Percentiles rank a stretch among this genome's conserved stretches.
Evolutionary conservation across 2,329 filamentous ascomycete species (phyloP).

Genomic region (Trichoderma gracile): DNA sequence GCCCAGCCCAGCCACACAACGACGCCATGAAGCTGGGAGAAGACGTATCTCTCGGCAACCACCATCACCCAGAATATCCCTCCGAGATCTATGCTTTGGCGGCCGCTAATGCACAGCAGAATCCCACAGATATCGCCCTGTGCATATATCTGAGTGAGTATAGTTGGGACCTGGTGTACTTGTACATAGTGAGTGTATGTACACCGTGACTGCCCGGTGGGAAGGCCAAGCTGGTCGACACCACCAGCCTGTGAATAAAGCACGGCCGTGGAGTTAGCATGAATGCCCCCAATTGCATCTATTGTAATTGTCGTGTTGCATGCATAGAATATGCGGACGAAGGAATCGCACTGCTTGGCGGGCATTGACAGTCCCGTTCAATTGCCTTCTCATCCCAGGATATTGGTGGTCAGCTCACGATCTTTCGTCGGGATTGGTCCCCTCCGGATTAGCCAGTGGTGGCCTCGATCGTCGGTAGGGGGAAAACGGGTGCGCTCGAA

Average conservation of each 20-base stretch:
- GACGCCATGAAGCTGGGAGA: neutral
- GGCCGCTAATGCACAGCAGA: conserved; percentile 39
- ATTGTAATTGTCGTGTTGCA: conserved; percentile 5
- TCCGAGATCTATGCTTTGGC: conserved; percentile 39
- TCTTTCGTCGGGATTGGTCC: conserved; percentile 7
- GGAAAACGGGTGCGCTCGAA: neutral
- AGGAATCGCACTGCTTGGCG: conserved; percentile 8
- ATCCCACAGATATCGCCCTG: conserved; percentile 25
- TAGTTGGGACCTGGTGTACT: conserved; percentile 6
- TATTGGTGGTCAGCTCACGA: conserved; percentile 21
- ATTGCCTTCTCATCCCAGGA: conserved; percentile 12
- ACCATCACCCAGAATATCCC: conserved; percentile 33
- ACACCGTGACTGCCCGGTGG: neutral
- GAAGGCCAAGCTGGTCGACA: neutral
- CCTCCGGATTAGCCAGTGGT: conserved; percentile 9
- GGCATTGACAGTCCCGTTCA: conserved; percentile 4
- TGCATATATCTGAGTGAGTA: conserved; percentile 14
- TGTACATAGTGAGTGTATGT: neutral
- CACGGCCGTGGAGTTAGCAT: neutral
- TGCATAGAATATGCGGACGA: conserved; percentile 8
- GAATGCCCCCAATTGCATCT: conserved; percentile 5
- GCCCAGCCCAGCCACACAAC: neutral
- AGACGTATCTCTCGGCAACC: conserved; percentile 35
- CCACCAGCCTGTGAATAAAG: neutral
- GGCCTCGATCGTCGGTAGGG: conserved; percentile 17